phyloP scores from a whole-genome alignment of 208 protist species.

The Leishmania tropica region DNA sequence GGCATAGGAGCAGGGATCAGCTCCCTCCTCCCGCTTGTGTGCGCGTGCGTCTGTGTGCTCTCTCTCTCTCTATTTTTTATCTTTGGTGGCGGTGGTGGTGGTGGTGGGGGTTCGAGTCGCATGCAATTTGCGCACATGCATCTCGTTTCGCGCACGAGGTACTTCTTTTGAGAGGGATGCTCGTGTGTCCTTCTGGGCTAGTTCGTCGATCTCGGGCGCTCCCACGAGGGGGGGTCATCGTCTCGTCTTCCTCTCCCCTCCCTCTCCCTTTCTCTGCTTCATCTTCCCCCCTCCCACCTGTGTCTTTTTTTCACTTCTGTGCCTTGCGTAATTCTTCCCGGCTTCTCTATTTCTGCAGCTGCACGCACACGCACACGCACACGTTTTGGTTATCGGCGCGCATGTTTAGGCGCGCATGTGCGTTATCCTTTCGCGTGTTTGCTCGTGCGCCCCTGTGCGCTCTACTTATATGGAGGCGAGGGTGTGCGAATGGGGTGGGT shows the following conservation, averaged over 20 bases:
- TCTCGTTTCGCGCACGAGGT: background rate
- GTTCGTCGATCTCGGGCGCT: background rate
- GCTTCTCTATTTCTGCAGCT: background rate
- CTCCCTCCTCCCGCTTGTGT: background rate
- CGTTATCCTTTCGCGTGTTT: background rate
- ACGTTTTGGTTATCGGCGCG: background rate
- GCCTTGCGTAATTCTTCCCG: background rate
- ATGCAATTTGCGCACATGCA: background rate
- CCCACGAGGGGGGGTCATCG: background rate
- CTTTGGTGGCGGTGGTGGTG: too few species aligned
- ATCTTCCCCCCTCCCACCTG: background rate
- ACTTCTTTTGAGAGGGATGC: background rate
- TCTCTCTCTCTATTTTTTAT: too few species aligned
- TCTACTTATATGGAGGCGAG: background rate
- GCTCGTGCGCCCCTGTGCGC: background rate
- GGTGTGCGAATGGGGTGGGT: too few species aligned
- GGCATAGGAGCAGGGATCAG: background rate
- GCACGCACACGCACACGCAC: background rate
- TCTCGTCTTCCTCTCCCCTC: background rate
- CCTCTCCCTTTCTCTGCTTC: background rate
- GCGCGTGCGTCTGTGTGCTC: too few species aligned
- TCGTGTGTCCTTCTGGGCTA: background rate
- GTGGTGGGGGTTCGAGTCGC: too few species aligned
- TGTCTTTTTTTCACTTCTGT: background rate
- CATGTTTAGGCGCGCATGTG: background rate